These are phyloP conservation scores for Colletotrichum godetiae DNA, from an alignment of 2,329 filamentous ascomycete species.

Conservation along the genomic window DNA sequence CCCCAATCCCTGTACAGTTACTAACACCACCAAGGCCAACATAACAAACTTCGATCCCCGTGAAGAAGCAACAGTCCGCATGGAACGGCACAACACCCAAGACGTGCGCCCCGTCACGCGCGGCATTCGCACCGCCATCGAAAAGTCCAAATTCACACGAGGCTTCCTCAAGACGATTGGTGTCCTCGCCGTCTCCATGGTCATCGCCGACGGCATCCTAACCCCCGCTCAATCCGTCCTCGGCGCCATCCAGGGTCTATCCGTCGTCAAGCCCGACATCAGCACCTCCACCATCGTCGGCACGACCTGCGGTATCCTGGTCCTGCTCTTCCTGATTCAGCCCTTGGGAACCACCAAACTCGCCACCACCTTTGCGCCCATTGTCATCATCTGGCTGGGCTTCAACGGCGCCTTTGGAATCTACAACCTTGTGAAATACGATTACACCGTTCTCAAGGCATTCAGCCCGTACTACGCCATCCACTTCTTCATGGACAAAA, in stretches of 20 bases:
- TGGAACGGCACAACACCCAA: slow-evolving; percentile 68
- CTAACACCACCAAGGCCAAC: slow-evolving; percentile 55
- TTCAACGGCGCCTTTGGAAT: slow-evolving; percentile 73
- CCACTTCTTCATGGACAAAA: slow-evolving; percentile 68
- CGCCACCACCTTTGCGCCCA: slow-evolving; percentile 71
- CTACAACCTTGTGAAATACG: slow-evolving; percentile 66
- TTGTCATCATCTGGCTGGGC: slow-evolving; percentile 74
- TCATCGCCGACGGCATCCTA: slow-evolving; percentile 74
- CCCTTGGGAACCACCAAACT: slow-evolving; percentile 73
- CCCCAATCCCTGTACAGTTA: too few species aligned
- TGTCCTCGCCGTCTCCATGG: slow-evolving; percentile 74
- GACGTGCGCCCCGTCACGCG: slow-evolving; percentile 65
- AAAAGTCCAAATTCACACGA: slow-evolving; percentile 64
- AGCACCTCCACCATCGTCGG: slow-evolving; percentile 69
- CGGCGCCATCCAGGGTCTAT: slow-evolving; percentile 73
- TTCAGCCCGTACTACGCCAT: slow-evolving; percentile 71
- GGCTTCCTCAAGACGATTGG: slow-evolving; percentile 69
- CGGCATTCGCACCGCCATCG: slow-evolving; percentile 66
- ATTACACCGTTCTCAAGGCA: slow-evolving; percentile 65
- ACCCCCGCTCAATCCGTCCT: slow-evolving; percentile 78
- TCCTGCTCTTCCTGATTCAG: slow-evolving; percentile 72
- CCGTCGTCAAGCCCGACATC: slow-evolving; percentile 68
- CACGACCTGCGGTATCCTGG: slow-evolving; percentile 71
- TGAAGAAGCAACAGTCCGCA: slow-evolving; percentile 63
- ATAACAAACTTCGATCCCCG: slow-evolving; percentile 71